phyloP scores from a whole-genome alignment of 2,329 filamentous ascomycete species.

The Blastomyces gilchristii region DNA sequence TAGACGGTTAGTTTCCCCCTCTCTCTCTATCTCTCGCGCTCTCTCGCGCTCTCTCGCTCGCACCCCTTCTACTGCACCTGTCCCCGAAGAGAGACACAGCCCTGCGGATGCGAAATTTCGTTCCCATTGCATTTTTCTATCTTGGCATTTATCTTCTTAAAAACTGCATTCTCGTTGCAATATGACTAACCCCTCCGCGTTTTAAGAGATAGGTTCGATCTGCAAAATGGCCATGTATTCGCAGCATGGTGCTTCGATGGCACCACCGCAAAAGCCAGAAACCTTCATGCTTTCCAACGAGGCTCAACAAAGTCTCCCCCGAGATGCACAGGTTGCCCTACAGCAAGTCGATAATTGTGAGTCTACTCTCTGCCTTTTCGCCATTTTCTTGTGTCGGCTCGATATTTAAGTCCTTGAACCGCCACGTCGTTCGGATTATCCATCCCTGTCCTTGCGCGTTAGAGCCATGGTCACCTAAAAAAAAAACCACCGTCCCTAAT shows the following conservation, averaged over 20 bases:
- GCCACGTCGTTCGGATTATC: background rate
- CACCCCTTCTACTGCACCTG: background rate
- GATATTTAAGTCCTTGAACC: background rate
- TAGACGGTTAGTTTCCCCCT: background rate
- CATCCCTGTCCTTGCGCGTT: background rate
- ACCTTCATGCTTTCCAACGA: slow-evolving; percentile 98
- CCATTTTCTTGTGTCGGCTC: no score
- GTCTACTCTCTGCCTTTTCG: slow-evolving; percentile 30
- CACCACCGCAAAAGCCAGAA: slow-evolving; percentile 89
- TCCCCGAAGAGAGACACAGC: background rate
- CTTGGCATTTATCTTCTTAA: no score
- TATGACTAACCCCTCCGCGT: background rate
- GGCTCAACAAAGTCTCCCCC: slow-evolving; percentile 89
- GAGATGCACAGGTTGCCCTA: slow-evolving; percentile 91
- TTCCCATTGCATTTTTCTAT: no score
- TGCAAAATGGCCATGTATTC: slow-evolving; percentile 54
- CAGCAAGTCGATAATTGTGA: slow-evolving; percentile 96
- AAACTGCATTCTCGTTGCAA: background rate
- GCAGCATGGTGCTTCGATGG: slow-evolving; percentile 72
- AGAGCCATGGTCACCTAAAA: background rate
- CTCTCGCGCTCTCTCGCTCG: background rate
- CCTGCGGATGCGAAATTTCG: background rate
- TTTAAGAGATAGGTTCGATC: background rate
- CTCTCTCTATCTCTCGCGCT: background rate
- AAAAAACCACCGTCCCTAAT: background rate